These are phyloP conservation scores for Yamadazyma oceani DNA, from an alignment of 1,139 yeast species.

Conservation along the genomic window DNA sequence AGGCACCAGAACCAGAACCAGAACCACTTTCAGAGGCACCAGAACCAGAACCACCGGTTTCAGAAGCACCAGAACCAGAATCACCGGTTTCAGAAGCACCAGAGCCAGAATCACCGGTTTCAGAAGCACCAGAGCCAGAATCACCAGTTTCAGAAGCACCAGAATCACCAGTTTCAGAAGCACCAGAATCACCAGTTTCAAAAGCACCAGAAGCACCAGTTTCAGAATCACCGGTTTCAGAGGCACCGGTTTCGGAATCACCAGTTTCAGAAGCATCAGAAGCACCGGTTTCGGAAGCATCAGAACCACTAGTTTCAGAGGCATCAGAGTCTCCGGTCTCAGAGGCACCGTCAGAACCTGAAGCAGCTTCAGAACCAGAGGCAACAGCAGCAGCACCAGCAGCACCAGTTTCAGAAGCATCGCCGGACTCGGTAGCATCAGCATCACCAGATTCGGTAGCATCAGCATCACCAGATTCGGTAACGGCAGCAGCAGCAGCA, in stretches of 20 bases:
- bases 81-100: slow-evolving; percentile 2
- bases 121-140: slow-evolving; percentile 4
- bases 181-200: slow-evolving; percentile 5
- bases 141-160: slow-evolving; percentile 7
- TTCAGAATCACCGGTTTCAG: slow-evolving; percentile 9
- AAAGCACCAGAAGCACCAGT: slow-evolving; percentile 6
- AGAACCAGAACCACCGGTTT: slow-evolving; percentile 8
- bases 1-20: slow-evolving; percentile 4
- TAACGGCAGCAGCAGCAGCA: slow-evolving; percentile 6
- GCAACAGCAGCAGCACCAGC: slow-evolving; percentile 6
- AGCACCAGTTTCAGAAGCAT: slow-evolving; percentile 6
- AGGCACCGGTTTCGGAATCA: slow-evolving; percentile 1
- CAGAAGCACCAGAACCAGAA: slow-evolving; percentile 6
- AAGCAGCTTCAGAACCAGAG: slow-evolving; percentile 1
- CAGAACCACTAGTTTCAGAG: slow-evolving; percentile 2
- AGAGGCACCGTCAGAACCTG: slow-evolving; percentile 5
- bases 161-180: background rate
- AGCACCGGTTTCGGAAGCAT: slow-evolving; percentile 5
- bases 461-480: slow-evolving; percentile 6
- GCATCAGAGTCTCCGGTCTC: slow-evolving; percentile 1
- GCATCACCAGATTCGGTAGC: slow-evolving; percentile 6
- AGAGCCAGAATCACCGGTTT: slow-evolving; percentile 7
- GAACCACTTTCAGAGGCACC: slow-evolving; percentile 4
- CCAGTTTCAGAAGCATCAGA: slow-evolving; percentile 1
- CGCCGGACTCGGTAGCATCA: slow-evolving; percentile 4